phyloP scores from a whole-genome alignment of 2,329 filamentous ascomycete genomes.

The Pseudogymnoascus sp. region DNA sequence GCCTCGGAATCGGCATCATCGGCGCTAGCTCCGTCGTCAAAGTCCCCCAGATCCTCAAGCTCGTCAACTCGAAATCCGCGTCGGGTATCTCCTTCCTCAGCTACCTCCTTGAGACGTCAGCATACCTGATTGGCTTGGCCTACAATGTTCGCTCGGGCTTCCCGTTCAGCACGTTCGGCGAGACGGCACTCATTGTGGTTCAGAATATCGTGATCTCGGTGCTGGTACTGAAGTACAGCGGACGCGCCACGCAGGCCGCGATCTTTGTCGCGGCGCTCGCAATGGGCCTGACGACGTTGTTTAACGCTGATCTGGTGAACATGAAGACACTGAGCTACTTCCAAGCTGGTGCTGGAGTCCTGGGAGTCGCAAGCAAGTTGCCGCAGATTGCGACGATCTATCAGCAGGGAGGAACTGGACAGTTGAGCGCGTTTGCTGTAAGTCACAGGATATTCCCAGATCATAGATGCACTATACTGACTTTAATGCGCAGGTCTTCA shows the following conservation, averaged over 20 bases:
- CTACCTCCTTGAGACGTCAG: constrained; percentile 83
- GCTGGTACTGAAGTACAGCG: constrained; percentile 76
- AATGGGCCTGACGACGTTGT: constrained; percentile 59
- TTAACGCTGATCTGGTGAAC: constrained; percentile 58
- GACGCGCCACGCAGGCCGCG: constrained; percentile 58
- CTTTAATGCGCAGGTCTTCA: constrained; percentile 65
- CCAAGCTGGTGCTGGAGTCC: constrained; percentile 72
- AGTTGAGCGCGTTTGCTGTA: constrained; percentile 93
- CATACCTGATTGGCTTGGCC: constrained; percentile 79
- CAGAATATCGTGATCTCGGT: constrained; percentile 89
- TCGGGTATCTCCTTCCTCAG: constrained; percentile 80
- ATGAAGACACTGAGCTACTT: constrained; percentile 43
- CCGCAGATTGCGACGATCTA: constrained; percentile 88
- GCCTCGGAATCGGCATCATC: constrained; percentile 87
- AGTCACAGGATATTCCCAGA: constrained; percentile 30
- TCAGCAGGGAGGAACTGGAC: constrained; percentile 78
- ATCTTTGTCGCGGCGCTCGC: constrained; percentile 72
- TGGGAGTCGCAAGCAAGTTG: constrained; percentile 83
- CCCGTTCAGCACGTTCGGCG: constrained; percentile 93
- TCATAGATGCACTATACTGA: not conserved
- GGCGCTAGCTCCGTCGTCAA: constrained; percentile 86
- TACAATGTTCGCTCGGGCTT: constrained; percentile 90
- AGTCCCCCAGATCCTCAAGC: constrained; percentile 92
- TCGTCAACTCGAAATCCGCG: constrained; percentile 70
- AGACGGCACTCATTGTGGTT: constrained; percentile 81